Evolutionary conservation across 768 basidiomycete species (phyloP).

Genomic region (Gelatoporia subvermispora): DNA sequence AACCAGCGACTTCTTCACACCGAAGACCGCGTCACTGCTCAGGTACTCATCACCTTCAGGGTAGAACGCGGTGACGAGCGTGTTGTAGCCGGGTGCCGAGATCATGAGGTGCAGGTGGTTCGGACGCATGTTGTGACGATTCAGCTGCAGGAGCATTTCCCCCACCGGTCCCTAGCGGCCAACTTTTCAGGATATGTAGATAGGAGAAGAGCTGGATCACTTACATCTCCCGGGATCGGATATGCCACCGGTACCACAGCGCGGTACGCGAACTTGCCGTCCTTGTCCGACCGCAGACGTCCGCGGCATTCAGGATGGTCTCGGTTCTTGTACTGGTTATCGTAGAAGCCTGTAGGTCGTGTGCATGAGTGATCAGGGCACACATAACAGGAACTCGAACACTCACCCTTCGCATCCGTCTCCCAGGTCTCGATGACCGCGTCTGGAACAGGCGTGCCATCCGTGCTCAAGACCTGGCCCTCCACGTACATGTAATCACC

Average conservation of each 20-base stretch:
- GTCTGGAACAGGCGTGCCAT: slow-evolving; percentile 58
- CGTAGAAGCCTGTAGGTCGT: slow-evolving; percentile 26
- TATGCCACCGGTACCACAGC: slow-evolving; percentile 70
- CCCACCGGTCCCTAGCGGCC: slow-evolving; percentile 64
- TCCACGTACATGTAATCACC: slow-evolving; percentile 82
- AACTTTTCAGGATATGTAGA: slow-evolving; percentile 10
- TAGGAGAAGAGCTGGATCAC: slow-evolving; percentile 9
- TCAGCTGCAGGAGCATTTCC: slow-evolving; percentile 45
- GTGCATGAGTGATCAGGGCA: slow-evolving; percentile 8
- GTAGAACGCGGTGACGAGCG: slow-evolving; percentile 70
- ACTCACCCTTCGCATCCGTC: slow-evolving; percentile 57
- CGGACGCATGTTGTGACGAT: slow-evolving; percentile 73
- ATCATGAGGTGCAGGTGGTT: slow-evolving; percentile 77
- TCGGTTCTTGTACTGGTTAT: slow-evolving; percentile 51
- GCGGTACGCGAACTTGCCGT: slow-evolving; percentile 67
- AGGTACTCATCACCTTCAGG: slow-evolving; percentile 66
- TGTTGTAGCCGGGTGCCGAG: slow-evolving; percentile 66
- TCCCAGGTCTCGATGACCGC: slow-evolving; percentile 84
- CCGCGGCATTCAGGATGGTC: slow-evolving; percentile 70
- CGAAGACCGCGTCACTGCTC: slow-evolving; percentile 73
- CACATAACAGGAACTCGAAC: slow-evolving; percentile 18
- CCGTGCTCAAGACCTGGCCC: slow-evolving; percentile 55
- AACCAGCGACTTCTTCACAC: slow-evolving; percentile 73
- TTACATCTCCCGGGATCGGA: slow-evolving; percentile 68
- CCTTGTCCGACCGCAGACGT: slow-evolving; percentile 47